Base-by-base conservation (phyloP, 1,284 basidiomycete species). In the Moesziomyces aphidis region DNA sequence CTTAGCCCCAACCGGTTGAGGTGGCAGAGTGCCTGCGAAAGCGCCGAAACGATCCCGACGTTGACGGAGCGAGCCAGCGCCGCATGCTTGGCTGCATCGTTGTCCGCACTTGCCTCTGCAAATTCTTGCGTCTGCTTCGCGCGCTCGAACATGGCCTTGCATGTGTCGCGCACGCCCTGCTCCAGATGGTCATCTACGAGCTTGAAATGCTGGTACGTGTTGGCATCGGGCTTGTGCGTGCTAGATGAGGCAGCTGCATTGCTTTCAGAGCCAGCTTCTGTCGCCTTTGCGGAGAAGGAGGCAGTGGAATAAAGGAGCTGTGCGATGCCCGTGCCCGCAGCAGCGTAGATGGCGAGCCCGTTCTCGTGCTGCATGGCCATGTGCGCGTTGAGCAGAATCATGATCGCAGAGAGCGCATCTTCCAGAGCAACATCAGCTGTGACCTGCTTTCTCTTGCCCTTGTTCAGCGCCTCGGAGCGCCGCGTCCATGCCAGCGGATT, bases 311-410 rank as follows among this genome's bases (percentile, higher is more conserved):
- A 77, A 43, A 79, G 61, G 13, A 79, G 74, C 31, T 62, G 57
- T 13, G 72, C 72, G 3, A 50, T 66, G 5, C 72, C 72, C 11
- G 62, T 68, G 36, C 75, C 77, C 0, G 93, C 88, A 7, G 94
- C 94, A 8, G 91, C 95, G 83, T 95, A 97, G 48, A 98, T 91
- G 5, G 94, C 92, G 19, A 98, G 87, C 7, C 92, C 90, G 84
- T 98, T 99, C 79, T 95, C 94, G 86, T 95, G 92, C 72, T 92
- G 90, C 76, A 91, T 89, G 0, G 95, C 94, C 63, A 96, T 89
- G 86, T 98, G 95, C 1, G 94, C 90, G 80, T 99, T 98, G 76
- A 96, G 87, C 79, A 97, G 97, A 23, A 93, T 91, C 64, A 97
- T 89, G 15, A 97, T 87, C 15, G 80, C 78, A 21, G 81, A 74